Conservation (phyloP, 352 stramenopile species). For the Globisporangium acanthophoron region DNA sequence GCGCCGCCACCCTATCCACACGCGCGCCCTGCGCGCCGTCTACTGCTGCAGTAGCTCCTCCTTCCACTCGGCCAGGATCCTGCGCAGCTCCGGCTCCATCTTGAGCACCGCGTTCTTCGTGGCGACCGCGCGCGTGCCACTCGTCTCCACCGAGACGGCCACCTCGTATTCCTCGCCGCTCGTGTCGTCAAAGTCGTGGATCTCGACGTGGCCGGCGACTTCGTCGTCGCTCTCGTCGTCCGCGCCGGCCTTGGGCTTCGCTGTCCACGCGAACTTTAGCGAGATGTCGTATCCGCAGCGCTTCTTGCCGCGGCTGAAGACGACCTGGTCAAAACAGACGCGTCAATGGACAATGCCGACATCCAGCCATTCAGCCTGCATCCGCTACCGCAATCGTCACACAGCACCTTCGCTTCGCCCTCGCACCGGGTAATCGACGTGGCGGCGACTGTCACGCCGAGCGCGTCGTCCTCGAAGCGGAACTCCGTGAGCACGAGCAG, state of each 20-base stretch:
- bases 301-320: conserved; percentile 84
- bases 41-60: conserved; percentile 76
- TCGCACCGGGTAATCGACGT: conserved; percentile 64
- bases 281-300: conserved; percentile 80
- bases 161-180: conserved; percentile 78
- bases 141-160: conserved; percentile 41
- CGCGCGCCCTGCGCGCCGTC: conserved; percentile 3
- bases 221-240: conserved; percentile 34
- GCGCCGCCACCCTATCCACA: too few relatives aligned
- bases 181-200: conserved; percentile 85
- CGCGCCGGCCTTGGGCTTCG: conserved; percentile 13
- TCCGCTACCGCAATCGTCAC: not conserved
- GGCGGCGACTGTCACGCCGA: conserved; percentile 49
- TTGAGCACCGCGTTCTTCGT: conserved; percentile 55
- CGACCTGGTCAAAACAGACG: conserved; percentile 27
- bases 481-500: conserved; percentile 62
- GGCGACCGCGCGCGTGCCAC: conserved; percentile 36
- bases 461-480: conserved; percentile 38
- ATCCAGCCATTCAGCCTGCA: not conserved
- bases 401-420: conserved; percentile 67
- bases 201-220: conserved; percentile 60
- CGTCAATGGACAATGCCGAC: too few relatives aligned
- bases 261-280: conserved; percentile 75
- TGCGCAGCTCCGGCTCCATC: conserved; percentile 56
- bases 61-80: conserved; percentile 71